Evolutionary conservation across 768 basidiomycete genomes (phyloP).

Genomic region (Auricularia cornea): DNA sequence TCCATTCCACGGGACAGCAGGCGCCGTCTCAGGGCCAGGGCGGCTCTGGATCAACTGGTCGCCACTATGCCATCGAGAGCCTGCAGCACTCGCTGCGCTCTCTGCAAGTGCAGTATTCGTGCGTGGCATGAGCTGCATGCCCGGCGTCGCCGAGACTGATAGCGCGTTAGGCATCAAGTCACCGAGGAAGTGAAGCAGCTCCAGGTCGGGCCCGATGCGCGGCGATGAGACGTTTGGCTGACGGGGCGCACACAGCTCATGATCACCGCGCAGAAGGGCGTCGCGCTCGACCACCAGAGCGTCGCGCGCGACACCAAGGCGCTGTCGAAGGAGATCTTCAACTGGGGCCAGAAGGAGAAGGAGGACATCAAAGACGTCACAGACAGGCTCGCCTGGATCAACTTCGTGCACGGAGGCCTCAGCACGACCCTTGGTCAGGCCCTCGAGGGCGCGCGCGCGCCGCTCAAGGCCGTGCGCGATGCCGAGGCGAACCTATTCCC

Average conservation of each 20-base stretch:
- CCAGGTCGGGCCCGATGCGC: not conserved
- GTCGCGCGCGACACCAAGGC: conserved; percentile 57
- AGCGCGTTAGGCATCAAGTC: not conserved
- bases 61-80: conserved; percentile 48
- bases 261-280: conserved; percentile 69
- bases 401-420: conserved; percentile 67
- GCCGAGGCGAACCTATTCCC: conserved; percentile 56
- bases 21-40: conserved; percentile 35
- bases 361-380: conserved; percentile 75
- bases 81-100: conserved; percentile 66
- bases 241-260: conserved; percentile 67
- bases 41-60: conserved; percentile 36
- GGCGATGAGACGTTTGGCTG: conserved; percentile 25
- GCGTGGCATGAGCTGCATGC: conserved; percentile 17
- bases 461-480: conserved; percentile 65
- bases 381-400: conserved; percentile 75
- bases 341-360: conserved; percentile 68
- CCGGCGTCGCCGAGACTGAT: not conserved
- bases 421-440: conserved; percentile 50
- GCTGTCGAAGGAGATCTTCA: conserved; percentile 78
- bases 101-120: conserved; percentile 70
- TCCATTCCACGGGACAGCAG: conserved; percentile 16
- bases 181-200: conserved; percentile 8
- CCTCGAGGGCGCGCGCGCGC: conserved; percentile 53
- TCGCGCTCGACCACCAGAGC: conserved; percentile 66